phyloP scores from a whole-genome alignment of 768 basidiomycete genomes.

The Amanita polypyramis region DNA sequence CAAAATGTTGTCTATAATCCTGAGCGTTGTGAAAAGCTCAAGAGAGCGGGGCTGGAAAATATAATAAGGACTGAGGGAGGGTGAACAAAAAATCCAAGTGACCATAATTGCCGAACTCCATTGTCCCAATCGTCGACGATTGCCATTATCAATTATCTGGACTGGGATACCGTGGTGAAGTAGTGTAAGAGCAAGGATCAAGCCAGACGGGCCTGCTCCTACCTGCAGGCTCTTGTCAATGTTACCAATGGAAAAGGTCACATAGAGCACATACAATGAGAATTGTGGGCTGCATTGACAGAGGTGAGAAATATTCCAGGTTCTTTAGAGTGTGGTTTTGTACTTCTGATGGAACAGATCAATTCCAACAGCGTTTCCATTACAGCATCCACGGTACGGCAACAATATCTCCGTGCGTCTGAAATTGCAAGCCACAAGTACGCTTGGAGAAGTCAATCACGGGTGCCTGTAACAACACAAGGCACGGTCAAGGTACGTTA shows the following conservation, averaged over 20 bases:
- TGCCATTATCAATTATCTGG: constrained; percentile 40
- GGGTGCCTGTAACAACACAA: background rate
- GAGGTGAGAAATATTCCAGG: background rate
- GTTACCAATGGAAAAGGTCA: background rate
- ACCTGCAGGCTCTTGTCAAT: constrained; percentile 18
- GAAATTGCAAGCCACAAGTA: no score
- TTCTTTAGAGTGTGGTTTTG: no score
- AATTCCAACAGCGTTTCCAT: background rate
- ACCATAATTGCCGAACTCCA: constrained; percentile 31
- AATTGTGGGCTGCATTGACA: constrained; percentile 8
- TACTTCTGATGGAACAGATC: no score
- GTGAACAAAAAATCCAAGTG: background rate
- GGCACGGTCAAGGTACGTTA: background rate
- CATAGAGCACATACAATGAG: constrained; percentile 15
- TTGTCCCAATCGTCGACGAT: constrained; percentile 23
- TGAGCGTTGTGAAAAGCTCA: background rate
- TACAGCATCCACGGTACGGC: no score
- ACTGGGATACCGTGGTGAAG: constrained; percentile 35
- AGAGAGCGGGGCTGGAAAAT: background rate
- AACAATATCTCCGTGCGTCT: no score
- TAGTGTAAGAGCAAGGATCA: constrained; percentile 31
- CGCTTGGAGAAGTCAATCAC: no score
- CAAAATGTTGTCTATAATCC: background rate
- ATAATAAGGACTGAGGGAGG: background rate
- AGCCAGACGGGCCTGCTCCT: constrained; percentile 36